Evolutionary conservation across 768 basidiomycete species (phyloP).

Genomic region (Podaxis rugospora): DNA sequence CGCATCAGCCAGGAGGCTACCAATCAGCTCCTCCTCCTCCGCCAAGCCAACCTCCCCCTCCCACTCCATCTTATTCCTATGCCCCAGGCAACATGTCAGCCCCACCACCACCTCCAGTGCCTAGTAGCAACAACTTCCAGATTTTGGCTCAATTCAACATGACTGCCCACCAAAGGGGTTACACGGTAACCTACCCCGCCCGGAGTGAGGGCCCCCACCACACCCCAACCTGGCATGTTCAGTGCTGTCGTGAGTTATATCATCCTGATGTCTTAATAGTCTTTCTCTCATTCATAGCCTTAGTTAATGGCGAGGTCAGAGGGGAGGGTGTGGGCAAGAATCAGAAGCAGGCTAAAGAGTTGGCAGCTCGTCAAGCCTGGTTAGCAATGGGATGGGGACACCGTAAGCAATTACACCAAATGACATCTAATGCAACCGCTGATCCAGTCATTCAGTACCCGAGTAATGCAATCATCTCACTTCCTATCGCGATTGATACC

Average conservation of each 20-base stretch:
- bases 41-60: conserved; percentile 12
- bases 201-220: conserved; percentile 47
- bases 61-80: conserved; percentile 14
- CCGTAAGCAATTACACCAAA: conserved; percentile 13
- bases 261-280: background rate
- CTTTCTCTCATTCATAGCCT: background rate
- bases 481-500: background rate
- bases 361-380: conserved; percentile 60
- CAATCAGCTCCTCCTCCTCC: conserved; percentile 1
- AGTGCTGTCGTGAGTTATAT: conserved; percentile 42
- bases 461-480: background rate
- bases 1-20: background rate
- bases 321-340: conserved; percentile 52
- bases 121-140: conserved; percentile 20
- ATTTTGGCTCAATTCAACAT: conserved; percentile 47
- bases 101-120: conserved; percentile 20
- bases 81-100: background rate
- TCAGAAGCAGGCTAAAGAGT: conserved; percentile 65
- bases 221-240: conserved; percentile 53
- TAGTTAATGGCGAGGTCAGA: conserved; percentile 48
- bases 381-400: conserved; percentile 47
- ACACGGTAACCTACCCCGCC: conserved; percentile 42
- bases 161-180: conserved; percentile 43
- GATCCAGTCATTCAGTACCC: background rate
- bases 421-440: background rate